phyloP scores from a whole-genome alignment of 139 green algal species.

The Marvania coccoides region DNA sequence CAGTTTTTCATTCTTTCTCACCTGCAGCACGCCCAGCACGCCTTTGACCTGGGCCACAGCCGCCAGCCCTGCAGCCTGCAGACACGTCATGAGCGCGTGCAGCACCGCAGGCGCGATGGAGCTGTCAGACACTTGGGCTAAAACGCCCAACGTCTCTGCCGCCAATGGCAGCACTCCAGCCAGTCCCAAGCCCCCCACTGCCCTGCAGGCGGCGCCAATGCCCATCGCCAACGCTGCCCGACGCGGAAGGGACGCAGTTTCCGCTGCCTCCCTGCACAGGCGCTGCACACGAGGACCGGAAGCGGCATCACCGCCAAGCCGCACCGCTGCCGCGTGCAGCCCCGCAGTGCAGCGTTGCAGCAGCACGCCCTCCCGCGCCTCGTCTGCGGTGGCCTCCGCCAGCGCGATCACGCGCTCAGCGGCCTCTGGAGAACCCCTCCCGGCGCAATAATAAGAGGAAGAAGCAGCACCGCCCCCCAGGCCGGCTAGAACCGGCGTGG shows the following conservation, averaged over 20 bases:
- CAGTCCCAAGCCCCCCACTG: conserved; percentile 60
- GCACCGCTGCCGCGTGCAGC: conserved; percentile 51
- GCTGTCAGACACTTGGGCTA: conserved; percentile 31
- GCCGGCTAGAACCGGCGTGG: not conserved
- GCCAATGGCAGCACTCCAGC: conserved; percentile 20
- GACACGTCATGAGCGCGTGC: conserved; percentile 70
- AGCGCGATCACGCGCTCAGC: conserved; percentile 24
- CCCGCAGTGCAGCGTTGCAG: conserved; percentile 50
- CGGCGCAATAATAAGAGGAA: conserved; percentile 5
- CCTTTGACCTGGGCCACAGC: conserved; percentile 59
- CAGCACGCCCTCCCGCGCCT: conserved; percentile 12
- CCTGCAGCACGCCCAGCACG: conserved; percentile 54
- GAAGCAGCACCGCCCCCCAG: not conserved
- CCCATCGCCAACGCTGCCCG: conserved; percentile 62
- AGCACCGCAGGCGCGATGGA: conserved; percentile 35
- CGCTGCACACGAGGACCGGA: conserved; percentile 23
- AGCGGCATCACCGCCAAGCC: conserved; percentile 31
- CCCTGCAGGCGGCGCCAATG: conserved; percentile 56
- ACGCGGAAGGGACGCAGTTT: conserved; percentile 20
- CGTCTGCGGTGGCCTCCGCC: conserved; percentile 44
- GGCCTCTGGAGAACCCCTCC: not conserved
- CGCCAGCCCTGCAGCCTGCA: conserved; percentile 59
- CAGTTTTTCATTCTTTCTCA: no score
- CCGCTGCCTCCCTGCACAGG: conserved; percentile 13
- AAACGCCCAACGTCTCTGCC: conserved; percentile 48